phyloP scores from a whole-genome alignment of 192 early-diverging fungal genomes.

The Pilaira anomala region DNA sequence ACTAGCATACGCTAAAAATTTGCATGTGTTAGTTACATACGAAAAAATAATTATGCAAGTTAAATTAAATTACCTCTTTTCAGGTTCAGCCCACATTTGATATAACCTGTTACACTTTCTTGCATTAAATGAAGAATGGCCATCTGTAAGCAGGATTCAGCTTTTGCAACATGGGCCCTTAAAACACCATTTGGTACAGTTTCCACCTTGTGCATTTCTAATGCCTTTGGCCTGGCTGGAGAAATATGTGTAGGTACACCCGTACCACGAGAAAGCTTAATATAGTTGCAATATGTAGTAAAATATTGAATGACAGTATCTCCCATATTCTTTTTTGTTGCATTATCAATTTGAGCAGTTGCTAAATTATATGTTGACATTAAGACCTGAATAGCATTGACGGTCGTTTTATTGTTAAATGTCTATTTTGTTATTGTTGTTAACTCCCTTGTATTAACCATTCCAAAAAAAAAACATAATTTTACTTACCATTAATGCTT shows the following conservation, averaged over 20 bases:
- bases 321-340: conserved; percentile 24
- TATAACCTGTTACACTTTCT: conserved; percentile 26
- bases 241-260: conserved; percentile 22
- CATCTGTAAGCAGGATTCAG: conserved; percentile 28
- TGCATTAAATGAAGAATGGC: conserved; percentile 26
- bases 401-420: conserved; percentile 40
- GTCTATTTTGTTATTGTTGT: conserved; percentile 27
- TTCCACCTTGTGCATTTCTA: conserved; percentile 2
- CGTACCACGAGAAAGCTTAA: conserved; percentile 12
- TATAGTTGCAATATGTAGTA: conserved; percentile 32
- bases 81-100: conserved; percentile 28
- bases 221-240: not conserved
- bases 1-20: conserved; percentile 27
- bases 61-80: conserved; percentile 41
- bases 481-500: not conserved
- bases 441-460: not conserved
- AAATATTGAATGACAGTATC: conserved; percentile 39
- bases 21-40: not conserved
- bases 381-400: conserved; percentile 22
- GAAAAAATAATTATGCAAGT: not conserved
- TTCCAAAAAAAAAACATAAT: not conserved
- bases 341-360: conserved; percentile 28
- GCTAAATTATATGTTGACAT: conserved; percentile 23
- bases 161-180: conserved; percentile 31
- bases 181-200: conserved; percentile 30